phyloP scores from a whole-genome alignment of 164 flowering plant species.

The Umbilicus rupestris region DNA sequence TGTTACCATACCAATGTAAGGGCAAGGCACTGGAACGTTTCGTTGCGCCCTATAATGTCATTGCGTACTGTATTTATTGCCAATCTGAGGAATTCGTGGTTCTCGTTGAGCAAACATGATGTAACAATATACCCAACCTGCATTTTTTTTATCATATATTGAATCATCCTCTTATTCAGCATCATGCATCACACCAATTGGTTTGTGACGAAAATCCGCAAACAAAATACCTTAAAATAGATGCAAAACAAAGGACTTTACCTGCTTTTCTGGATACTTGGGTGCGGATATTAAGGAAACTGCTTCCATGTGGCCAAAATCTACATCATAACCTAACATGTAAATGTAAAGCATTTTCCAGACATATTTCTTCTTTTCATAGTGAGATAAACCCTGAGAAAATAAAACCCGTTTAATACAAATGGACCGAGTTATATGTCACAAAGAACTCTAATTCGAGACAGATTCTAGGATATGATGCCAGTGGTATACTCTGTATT shows the following conservation, averaged over 20 bases:
- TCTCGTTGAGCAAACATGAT: conserved; percentile 86
- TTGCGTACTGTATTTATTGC: conserved; percentile 95
- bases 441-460: background rate
- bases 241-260: conserved; percentile 8
- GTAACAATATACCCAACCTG: conserved; percentile 99
- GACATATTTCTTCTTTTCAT: conserved; percentile 98
- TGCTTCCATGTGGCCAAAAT: conserved; percentile 99
- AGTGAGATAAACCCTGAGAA: conserved; percentile 73
- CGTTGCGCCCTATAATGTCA: conserved; percentile 97
- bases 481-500: background rate
- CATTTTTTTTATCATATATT: conserved; percentile 16
- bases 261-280: conserved; percentile 99
- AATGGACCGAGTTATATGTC: background rate
- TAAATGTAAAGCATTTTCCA: conserved; percentile 98
- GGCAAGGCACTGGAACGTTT: conserved; percentile 97
- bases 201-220: background rate
- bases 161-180: background rate
- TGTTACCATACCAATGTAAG: conserved; percentile 73
- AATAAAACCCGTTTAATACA: conserved; percentile 1
- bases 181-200: background rate
- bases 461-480: background rate
- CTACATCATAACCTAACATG: conserved; percentile 99
- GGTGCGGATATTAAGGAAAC: conserved; percentile 98
- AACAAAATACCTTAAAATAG: background rate
- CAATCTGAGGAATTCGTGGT: conserved; percentile 90